These are phyloP conservation scores for Phytopythium delawarense DNA, from an alignment of 352 stramenopile genomes.

Conservation along the genomic window DNA sequence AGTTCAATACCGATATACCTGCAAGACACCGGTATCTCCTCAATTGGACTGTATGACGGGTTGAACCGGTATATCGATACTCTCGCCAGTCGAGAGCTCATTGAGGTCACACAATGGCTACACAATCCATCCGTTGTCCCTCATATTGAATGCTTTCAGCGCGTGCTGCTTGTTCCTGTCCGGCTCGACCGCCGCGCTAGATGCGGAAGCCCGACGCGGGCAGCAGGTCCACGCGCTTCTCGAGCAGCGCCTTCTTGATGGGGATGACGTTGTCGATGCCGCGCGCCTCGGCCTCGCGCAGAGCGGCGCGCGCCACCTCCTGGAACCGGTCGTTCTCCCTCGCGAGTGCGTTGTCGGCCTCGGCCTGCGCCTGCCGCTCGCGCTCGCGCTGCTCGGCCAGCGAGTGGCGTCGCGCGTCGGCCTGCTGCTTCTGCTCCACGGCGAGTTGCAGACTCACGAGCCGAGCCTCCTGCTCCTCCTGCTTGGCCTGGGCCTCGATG, in stretches of 20 bases:
- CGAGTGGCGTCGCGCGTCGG: conserved; percentile 55
- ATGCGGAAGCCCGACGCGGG: conserved; percentile 69
- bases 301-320: conserved; percentile 40
- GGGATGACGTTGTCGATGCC: conserved; percentile 63
- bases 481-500: conserved; percentile 45
- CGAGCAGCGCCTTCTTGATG: conserved; percentile 65
- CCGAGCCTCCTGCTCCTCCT: conserved; percentile 60
- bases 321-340: conserved; percentile 62
- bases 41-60: no score
- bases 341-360: conserved; percentile 27
- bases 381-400: conserved; percentile 35
- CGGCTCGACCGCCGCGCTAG: conserved; percentile 15
- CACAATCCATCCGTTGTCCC: no score
- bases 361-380: conserved; percentile 25
- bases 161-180: no score
- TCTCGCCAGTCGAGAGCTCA: no score
- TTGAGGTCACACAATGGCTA: no score
- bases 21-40: no score
- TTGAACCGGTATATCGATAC: no score
- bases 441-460: conserved; percentile 59
- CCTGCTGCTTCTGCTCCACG: conserved; percentile 73
- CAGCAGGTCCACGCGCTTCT: conserved; percentile 71
- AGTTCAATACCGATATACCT: no score
- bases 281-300: conserved; percentile 53
- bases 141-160: no score